Evolutionary conservation across 139 green algal species (phyloP), one percentile per base, ranked within the genome.

Genomic region (Klebsormidium nitens): DNA sequence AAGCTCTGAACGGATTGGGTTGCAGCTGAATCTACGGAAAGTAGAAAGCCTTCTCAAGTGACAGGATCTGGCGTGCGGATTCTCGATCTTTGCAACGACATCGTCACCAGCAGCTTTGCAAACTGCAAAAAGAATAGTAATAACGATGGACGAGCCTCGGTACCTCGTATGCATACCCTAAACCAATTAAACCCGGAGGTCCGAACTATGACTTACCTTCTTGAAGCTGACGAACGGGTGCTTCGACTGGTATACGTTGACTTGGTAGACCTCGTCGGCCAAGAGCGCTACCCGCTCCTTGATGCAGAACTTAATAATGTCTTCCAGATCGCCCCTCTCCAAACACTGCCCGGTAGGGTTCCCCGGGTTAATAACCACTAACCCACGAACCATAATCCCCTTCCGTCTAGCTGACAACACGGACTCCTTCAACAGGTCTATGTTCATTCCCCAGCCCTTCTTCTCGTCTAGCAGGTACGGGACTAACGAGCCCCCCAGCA

Each of bases 321-420:
- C 82, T 59, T 74, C 29, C 63, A 91, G 79, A 73, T 94, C 82
- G 6, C 84, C 82, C 19, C 77, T 38, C 23, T 48, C 69, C 70
- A 95, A 73, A 70, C 84, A 90, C 69, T 92, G 84, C 31, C 85
- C 90, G 8, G 92, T 97, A 35, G 92, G 92, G 81, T 97, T 97
- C 67, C 92, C 92, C 0, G 92, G 92, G 77, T 97, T 97, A 77
- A 97, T 97, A 2, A 97, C 84, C 44, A 94, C 90, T 59, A 97
- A 50, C 28, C 76, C 89, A 2, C 91, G 81, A 49, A 93, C 88
- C 47, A 38, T 46, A 2, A 67, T 59, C 19, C 75, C 64, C 46
- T 82, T 82, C 2, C 19, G 5, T 5, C 57, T 36, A 5, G 83
- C 85, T 34, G 81, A 75, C 47, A 77, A 42, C 6, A 88, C 44